phyloP scores from a whole-genome alignment of 139 green algal genomes.

The Chlorella sp. region DNA sequence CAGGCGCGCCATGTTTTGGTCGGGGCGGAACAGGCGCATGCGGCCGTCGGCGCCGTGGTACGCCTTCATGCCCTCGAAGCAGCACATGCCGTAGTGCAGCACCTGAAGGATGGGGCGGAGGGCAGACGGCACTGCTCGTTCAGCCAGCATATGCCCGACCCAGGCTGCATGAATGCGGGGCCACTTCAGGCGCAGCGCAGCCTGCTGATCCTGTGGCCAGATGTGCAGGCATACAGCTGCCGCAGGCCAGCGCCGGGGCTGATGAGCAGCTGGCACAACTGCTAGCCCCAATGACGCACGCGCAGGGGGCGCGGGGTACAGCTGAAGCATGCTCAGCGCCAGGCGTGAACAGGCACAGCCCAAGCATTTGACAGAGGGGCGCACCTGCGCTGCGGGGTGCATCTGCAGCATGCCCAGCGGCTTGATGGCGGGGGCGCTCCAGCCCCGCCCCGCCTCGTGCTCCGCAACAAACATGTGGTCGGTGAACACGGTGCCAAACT shows the following conservation, averaged over 20 bases:
- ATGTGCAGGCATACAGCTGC: no score
- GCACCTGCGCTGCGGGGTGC: slow-evolving; percentile 73
- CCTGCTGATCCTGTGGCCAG: no score
- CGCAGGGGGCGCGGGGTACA: no score
- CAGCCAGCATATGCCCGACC: no score
- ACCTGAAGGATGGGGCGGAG: slow-evolving; percentile 37
- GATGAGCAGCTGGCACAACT: no score
- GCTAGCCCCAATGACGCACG: no score
- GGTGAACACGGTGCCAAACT: slow-evolving; percentile 71
- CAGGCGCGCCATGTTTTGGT: slow-evolving; percentile 86
- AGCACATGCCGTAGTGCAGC: slow-evolving; percentile 77
- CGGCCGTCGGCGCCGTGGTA: slow-evolving; percentile 62
- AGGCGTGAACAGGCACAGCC: no score
- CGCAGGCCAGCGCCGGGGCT: no score
- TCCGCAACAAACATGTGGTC: slow-evolving; percentile 83
- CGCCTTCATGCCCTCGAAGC: slow-evolving; percentile 86
- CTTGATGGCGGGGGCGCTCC: slow-evolving; percentile 67
- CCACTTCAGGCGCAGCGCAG: neutral
- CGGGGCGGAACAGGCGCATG: slow-evolving; percentile 78
- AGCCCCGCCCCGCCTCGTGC: slow-evolving; percentile 65
- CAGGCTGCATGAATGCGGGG: no score
- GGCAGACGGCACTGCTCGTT: neutral
- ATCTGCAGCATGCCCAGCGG: slow-evolving; percentile 65
- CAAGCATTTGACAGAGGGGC: no score
- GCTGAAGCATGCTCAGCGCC: neutral